phyloP scores from a whole-genome alignment of 495 filamentous ascomycete genomes.

The Rostrohypoxylon terebratum region DNA sequence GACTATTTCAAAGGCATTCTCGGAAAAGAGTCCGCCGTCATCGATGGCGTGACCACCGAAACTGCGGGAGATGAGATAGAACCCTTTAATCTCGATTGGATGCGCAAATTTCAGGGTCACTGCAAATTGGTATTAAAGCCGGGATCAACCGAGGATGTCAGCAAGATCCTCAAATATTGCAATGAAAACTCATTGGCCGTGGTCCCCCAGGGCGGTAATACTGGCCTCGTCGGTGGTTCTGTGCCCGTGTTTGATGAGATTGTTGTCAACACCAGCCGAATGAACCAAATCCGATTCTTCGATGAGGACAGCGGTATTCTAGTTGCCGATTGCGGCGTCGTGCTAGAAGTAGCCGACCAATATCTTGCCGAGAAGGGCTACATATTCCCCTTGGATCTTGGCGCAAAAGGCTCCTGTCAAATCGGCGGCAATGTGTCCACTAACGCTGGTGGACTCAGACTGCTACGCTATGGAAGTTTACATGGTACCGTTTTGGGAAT shows the following conservation, averaged over 20 bases:
- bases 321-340: conserved; percentile 89
- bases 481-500: conserved; percentile 93
- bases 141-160: conserved; percentile 81
- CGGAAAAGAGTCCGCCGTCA: conserved; percentile 79
- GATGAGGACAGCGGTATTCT: conserved; percentile 92
- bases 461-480: conserved; percentile 92
- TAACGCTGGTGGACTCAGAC: conserved; percentile 90
- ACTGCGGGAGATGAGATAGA: conserved; percentile 80
- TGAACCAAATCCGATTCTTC: conserved; percentile 92
- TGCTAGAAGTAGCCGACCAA: conserved; percentile 87
- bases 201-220: conserved; percentile 98
- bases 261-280: conserved; percentile 85
- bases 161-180: conserved; percentile 90
- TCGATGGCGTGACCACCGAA: conserved; percentile 81
- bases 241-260: conserved; percentile 99
- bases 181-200: conserved; percentile 91
- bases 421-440: conserved; percentile 98
- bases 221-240: conserved; percentile 92
- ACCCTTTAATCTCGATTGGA: conserved; percentile 97
- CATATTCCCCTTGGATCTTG: conserved; percentile 94
- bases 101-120: conserved; percentile 97
- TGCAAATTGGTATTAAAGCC: conserved; percentile 89
- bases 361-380: conserved; percentile 81
- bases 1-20: conserved; percentile 80
- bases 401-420: conserved; percentile 97